Evolutionary conservation across 306 rosid species (phyloP).

Genomic region (Lathyrus aphaca): DNA sequence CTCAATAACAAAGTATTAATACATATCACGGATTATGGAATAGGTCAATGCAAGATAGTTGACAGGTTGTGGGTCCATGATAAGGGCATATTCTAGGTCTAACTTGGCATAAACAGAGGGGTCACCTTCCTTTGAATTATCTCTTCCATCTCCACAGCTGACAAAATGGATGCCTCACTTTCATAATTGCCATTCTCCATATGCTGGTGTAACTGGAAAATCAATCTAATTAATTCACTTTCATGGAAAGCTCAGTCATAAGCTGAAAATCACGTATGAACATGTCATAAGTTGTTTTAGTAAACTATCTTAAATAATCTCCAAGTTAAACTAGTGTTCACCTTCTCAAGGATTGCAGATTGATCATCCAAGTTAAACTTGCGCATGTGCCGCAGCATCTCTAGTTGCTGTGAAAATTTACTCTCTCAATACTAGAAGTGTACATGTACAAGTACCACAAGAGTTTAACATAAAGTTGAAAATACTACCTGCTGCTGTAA

Average conservation of each 20-base stretch:
- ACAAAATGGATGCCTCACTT: slow-evolving; percentile 54
- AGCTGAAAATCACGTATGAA: background rate
- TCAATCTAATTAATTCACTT: slow-evolving; percentile 7
- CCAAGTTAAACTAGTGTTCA: slow-evolving; percentile 22
- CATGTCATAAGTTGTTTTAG: background rate
- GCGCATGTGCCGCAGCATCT: slow-evolving; percentile 82
- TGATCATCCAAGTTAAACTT: slow-evolving; percentile 75
- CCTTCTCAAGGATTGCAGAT: slow-evolving; percentile 81
- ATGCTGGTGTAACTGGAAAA: slow-evolving; percentile 62
- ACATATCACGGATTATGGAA: slow-evolving; percentile 6
- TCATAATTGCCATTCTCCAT: slow-evolving; percentile 66
- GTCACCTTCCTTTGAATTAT: slow-evolving; percentile 63
- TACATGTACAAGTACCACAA: slow-evolving; percentile 5
- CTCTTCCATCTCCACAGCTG: slow-evolving; percentile 64
- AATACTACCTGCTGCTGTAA: slow-evolving; percentile 63
- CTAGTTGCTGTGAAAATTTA: slow-evolving; percentile 67
- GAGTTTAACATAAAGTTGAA: slow-evolving; percentile 3
- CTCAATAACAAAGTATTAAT: background rate
- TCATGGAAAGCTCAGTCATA: background rate
- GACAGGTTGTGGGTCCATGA: slow-evolving; percentile 1
- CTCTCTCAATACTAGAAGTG: slow-evolving; percentile 27
- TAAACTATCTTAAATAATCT: background rate
- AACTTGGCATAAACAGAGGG: slow-evolving; percentile 57
- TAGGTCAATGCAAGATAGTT: background rate
- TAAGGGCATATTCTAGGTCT: slow-evolving; percentile 33